Evolutionary conservation across 805 yeast species (phyloP).

Genomic region (Zygosaccharomyces kombuchaensis): DNA sequence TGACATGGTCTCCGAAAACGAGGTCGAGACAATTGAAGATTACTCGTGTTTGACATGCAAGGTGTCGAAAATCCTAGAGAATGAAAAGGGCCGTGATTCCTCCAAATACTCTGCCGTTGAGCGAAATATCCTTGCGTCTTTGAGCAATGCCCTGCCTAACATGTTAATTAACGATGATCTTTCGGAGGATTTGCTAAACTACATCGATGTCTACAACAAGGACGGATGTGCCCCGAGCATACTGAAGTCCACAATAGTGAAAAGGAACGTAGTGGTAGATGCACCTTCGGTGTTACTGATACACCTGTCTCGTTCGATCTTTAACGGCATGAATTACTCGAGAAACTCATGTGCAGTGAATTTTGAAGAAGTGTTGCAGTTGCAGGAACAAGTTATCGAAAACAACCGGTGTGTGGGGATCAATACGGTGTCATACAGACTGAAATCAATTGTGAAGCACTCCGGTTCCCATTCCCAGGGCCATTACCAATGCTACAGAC

Average conservation of each 20-base stretch:
- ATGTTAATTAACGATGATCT: conserved; percentile 62
- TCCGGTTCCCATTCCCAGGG: conserved; percentile 86
- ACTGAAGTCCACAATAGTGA: conserved; percentile 62
- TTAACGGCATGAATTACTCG: conserved; percentile 57
- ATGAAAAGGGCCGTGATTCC: conserved; percentile 27
- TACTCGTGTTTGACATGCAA: conserved; percentile 79
- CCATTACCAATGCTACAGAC: conserved; percentile 84
- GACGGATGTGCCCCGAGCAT: conserved; percentile 42
- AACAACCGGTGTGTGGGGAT: conserved; percentile 17
- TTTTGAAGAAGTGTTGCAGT: conserved; percentile 55
- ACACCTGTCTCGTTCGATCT: conserved; percentile 85
- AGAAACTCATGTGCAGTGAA: conserved; percentile 72
- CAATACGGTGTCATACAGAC: conserved; percentile 44
- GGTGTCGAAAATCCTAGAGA: conserved; percentile 39
- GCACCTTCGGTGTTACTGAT: conserved; percentile 70
- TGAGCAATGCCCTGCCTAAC: conserved; percentile 37
- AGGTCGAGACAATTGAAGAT: conserved; percentile 66
- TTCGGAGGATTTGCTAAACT: conserved; percentile 45
- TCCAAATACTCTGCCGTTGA: conserved; percentile 29
- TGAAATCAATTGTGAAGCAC: conserved; percentile 76
- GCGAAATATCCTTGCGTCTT: conserved; percentile 31
- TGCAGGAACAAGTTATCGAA: conserved; percentile 39
- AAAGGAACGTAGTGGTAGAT: conserved; percentile 54
- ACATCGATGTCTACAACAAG: conserved; percentile 44
- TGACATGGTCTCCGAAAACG: conserved; percentile 51